Percentiles rank a stretch among this genome's conserved stretches.
These are phyloP conservation scores for Xylaria intraflava DNA, from an alignment of 495 filamentous ascomycete genomes.

Conservation along the genomic window DNA sequence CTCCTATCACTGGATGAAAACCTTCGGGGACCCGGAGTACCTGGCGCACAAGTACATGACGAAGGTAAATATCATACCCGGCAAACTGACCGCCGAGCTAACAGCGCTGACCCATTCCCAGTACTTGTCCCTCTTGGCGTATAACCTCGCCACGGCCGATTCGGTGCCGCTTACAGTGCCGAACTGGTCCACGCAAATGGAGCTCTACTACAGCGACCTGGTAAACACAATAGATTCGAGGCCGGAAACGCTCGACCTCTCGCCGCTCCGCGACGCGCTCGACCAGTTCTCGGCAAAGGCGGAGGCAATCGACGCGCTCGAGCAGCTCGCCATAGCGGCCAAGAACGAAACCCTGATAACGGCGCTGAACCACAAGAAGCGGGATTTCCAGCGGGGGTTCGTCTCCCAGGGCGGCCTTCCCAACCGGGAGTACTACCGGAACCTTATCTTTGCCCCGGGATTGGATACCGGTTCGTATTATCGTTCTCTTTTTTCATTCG, in stretches of 20 bases:
- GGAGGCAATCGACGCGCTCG: slow-evolving; percentile 46
- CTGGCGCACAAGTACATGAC: slow-evolving; percentile 65
- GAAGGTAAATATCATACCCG: slow-evolving; percentile 18
- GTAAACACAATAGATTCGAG: slow-evolving; percentile 42
- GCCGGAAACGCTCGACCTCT: slow-evolving; percentile 30
- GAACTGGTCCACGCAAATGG: slow-evolving; percentile 58
- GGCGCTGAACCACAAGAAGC: slow-evolving; percentile 57
- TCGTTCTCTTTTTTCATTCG: too few species aligned
- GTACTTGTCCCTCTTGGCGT: slow-evolving; percentile 63
- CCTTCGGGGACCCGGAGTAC: slow-evolving; percentile 70
- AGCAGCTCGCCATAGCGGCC: slow-evolving; percentile 56
- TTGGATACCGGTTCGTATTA: slow-evolving; percentile 28
- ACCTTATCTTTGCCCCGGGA: slow-evolving; percentile 75
- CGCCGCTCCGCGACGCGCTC: slow-evolving; percentile 27
- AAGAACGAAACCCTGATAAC: slow-evolving; percentile 56
- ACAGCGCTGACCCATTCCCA: too few species aligned
- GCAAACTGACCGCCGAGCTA: too few species aligned
- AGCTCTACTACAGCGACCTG: slow-evolving; percentile 54
- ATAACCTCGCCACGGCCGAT: slow-evolving; percentile 68
- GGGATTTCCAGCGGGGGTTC: slow-evolving; percentile 68
- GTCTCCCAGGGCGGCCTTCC: slow-evolving; percentile 71
- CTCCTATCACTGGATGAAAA: slow-evolving; percentile 73
- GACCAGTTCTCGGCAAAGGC: slow-evolving; percentile 50
- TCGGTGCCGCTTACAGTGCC: slow-evolving; percentile 67
- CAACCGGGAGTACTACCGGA: slow-evolving; percentile 75